Evolutionary conservation across 1,284 basidiomycete species (phyloP).

Genomic region (Rhizoctonia solani): DNA sequence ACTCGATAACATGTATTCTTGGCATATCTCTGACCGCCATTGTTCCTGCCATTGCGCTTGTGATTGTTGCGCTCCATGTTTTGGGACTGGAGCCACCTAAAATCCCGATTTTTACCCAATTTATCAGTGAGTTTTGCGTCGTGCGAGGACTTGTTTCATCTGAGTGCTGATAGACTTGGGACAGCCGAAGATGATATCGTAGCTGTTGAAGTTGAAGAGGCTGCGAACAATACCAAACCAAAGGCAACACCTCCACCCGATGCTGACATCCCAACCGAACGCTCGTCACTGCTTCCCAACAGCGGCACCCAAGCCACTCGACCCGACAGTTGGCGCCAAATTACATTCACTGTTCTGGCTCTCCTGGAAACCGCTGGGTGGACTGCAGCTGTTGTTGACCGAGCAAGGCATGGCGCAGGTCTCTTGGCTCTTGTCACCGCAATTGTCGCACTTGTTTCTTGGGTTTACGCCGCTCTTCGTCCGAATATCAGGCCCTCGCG

Average conservation of each 20-base stretch:
- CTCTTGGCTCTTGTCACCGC: slow-evolving; percentile 1
- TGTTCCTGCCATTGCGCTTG: slow-evolving; percentile 14
- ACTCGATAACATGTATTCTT: slow-evolving; percentile 31
- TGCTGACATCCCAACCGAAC: slow-evolving; percentile 28
- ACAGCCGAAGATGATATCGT: slow-evolving; percentile 25
- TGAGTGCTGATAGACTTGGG: background rate
- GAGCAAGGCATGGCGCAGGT: slow-evolving; percentile 2
- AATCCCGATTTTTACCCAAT: slow-evolving; percentile 20
- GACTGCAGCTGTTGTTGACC: background rate
- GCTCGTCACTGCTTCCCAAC: slow-evolving; percentile 18
- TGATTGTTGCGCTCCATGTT: slow-evolving; percentile 1
- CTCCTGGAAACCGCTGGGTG: slow-evolving; percentile 14
- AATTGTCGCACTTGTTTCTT: slow-evolving; percentile 17
- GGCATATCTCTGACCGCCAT: slow-evolving; percentile 1
- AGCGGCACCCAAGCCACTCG: background rate
- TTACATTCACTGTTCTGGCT: slow-evolving; percentile 7
- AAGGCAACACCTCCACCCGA: slow-evolving; percentile 17
- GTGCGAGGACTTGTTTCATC: background rate
- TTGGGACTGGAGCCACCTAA: slow-evolving; percentile 12
- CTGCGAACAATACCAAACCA: slow-evolving; percentile 13
- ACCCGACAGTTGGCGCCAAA: slow-evolving; percentile 28
- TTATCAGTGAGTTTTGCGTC: slow-evolving; percentile 11
- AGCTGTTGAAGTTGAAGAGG: slow-evolving; percentile 28
- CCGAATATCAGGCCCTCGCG: slow-evolving; percentile 21
- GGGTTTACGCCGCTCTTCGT: slow-evolving; percentile 30